These are phyloP conservation scores for Peniophora sp. DNA, from an alignment of 1,284 basidiomycete species.

Conservation along the genomic window DNA sequence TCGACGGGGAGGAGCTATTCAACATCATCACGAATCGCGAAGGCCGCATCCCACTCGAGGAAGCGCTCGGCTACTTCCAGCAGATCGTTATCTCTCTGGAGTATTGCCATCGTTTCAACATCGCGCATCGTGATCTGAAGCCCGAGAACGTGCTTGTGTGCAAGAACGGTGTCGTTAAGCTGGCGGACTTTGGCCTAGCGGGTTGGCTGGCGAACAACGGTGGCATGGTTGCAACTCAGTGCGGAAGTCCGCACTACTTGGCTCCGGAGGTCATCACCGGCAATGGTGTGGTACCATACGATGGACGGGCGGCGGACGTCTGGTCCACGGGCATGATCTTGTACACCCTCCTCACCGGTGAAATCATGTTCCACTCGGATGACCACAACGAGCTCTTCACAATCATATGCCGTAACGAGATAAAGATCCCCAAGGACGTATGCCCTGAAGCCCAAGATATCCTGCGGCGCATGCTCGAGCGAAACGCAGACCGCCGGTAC, in stretches of 20 bases:
- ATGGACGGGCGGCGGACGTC: conserved; percentile 87
- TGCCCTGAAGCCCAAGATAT: conserved; percentile 75
- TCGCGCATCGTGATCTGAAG: conserved; percentile 96
- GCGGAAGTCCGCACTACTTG: conserved; percentile 96
- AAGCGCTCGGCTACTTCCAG: conserved; percentile 93
- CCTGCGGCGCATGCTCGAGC: conserved; percentile 82
- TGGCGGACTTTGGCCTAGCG: conserved; percentile 99
- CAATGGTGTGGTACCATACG: conserved; percentile 52
- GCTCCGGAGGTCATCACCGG: conserved; percentile 92
- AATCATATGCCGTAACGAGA: conserved; percentile 81
- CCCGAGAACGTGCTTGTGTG: conserved; percentile 94
- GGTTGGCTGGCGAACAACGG: conserved; percentile 63
- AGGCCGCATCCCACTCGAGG: conserved; percentile 70
- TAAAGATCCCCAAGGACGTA: conserved; percentile 78
- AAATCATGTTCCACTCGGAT: conserved; percentile 91
- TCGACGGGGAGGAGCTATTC: conserved; percentile 95
- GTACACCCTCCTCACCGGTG: conserved; percentile 85
- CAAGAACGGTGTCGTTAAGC: conserved; percentile 83
- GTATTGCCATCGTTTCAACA: conserved; percentile 96
- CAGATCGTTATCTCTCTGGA: conserved; percentile 93
- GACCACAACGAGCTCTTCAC: conserved; percentile 70
- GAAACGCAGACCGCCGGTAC: conserved; percentile 77
- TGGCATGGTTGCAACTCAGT: conserved; percentile 80
- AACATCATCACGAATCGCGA: conserved; percentile 75
- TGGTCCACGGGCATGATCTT: conserved; percentile 99